Evolutionary conservation across 495 filamentous ascomycete genomes (phyloP), one percentile per base, ranked within the genome.

Genomic region (Penicillium argentinense): DNA sequence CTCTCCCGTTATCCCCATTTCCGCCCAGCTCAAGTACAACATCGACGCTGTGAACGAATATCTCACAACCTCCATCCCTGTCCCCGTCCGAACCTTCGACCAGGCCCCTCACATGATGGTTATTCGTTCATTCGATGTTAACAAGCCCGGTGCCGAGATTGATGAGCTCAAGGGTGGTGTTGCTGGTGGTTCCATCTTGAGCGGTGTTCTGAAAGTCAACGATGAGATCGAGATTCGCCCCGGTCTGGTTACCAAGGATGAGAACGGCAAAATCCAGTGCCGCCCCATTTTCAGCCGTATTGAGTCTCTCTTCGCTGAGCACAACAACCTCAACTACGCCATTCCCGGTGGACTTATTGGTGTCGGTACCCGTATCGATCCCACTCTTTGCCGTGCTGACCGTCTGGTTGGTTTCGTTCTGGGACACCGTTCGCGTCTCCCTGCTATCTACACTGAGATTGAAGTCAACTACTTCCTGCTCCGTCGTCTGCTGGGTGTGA

Each of bases 131-230:
- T 98, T 98, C 67, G 93, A 98, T 61, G 95, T 98, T 55, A 98
- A 98, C 83, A 98, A 98, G 80, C 93, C 93, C 27, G 93, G 93
- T 81, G 90, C 95, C n/a, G 95, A 96, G 73, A 97, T 98, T 47
- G 95, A 97, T 24, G 95, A 98, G 56, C 78, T 98, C 51, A 97
- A 97, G 80, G 93, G 93, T 62, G 93, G 93, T 79, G 93, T 98
- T 67, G 93, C 93, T 56, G 93, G 93, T 80, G 93, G 93, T 52
- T 89, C 84, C 72, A 97, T 98, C 60, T 73, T 98, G 45, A 95
- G 89, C 55, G 93, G 93, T 74, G 88, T 98, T 33, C 74, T 98
- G 51, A 96, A 96, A 74, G 74, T 97, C 59, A 87, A 91, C 38
- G 93, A 98, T 60, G 93, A 98, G 72, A 96, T 98, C 58, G 93